Percentiles rank a stretch among this genome's conserved stretches.
Evolutionary conservation across 768 basidiomycete genomes (phyloP).

Genomic region (Saitozyma sp.): DNA sequence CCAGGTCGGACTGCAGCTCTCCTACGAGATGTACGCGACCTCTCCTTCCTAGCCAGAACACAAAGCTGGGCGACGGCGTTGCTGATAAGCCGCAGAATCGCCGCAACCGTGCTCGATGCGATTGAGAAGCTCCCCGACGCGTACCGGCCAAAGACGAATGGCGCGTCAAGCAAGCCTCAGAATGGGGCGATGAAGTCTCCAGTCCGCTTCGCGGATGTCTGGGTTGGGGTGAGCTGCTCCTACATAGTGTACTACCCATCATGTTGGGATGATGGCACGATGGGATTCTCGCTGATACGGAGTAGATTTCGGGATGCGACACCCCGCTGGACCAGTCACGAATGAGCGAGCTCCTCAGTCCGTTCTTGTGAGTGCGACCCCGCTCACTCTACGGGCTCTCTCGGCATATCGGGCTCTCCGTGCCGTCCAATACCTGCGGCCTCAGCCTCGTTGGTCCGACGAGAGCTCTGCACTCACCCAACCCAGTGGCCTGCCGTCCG

Average conservation of each 20-base stretch:
- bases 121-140: conserved; percentile 9
- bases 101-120: conserved; percentile 23
- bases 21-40: conserved; percentile 18
- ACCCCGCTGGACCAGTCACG: conserved; percentile 20
- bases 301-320: conserved; percentile 36
- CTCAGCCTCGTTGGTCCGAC: not conserved
- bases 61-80: not conserved
- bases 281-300: conserved; percentile 3
- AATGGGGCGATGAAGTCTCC: conserved; percentile 11
- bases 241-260: too few species aligned
- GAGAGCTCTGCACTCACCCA: not conserved
- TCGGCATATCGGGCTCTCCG: too few species aligned
- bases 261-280: too few species aligned
- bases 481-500: conserved; percentile 46
- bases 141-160: not conserved
- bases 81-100: conserved; percentile 28
- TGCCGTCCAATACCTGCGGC: too few species aligned
- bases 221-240: conserved; percentile 38
- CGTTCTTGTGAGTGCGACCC: conserved; percentile 26
- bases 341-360: conserved; percentile 16
- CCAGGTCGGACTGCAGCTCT: conserved; percentile 21
- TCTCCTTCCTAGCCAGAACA: not conserved
- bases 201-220: conserved; percentile 20
- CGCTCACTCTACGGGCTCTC: too few species aligned
- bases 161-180: not conserved